Base-by-base conservation (phyloP, 805 yeast species). In the Candida tibetensis region DNA sequence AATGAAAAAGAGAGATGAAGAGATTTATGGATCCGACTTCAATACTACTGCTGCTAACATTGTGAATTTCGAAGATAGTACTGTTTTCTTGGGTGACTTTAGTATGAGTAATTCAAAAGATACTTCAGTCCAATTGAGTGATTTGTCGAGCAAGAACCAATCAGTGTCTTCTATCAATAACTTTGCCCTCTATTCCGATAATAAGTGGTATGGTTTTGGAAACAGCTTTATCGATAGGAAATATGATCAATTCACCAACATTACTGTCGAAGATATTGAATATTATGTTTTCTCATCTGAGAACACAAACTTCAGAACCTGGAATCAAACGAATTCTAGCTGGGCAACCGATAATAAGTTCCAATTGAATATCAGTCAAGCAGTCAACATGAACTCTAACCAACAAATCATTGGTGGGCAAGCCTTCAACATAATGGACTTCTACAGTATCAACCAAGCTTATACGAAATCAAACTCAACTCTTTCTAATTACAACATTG, bases 161-260 rank as follows among this genome's bases (percentile, higher is more conserved):
- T 28, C 67, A 0, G 41, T 39, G 0, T 26, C 41, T 4, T 29
- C 48, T 2, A 44, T 45, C 16, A 55, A 60, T 42, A 61, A 74
- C 25, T 55, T 65, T 22, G 76, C 69, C 1, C 28, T 69, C 4
- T 71, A 57, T 44, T 37, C 51, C 19, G 30, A 43, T 21, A 57
- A 66, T 40, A 66, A 63, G 1, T 74, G 78, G 72, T 64, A 45
- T 33, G 52, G 74, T 0, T 66, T 76, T 45, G 77, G 74, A 2
- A 58, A 64, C 40, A 42, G 52, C 8, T 55, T 46, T 27, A 28
- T 51, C 7, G 48, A 51, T 38, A 42, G 30, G 4, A 45, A 53
- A 7, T 64, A 52, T 38, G 51, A 58, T 28, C 56, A 57, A 28
- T 59, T 66, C 39, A 46, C 71, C 15, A 61, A 58, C 30, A 37